These are phyloP conservation scores for Magnusiomyces fungicola DNA, from an alignment of 1,139 yeast genomes.

Conservation along the genomic window DNA sequence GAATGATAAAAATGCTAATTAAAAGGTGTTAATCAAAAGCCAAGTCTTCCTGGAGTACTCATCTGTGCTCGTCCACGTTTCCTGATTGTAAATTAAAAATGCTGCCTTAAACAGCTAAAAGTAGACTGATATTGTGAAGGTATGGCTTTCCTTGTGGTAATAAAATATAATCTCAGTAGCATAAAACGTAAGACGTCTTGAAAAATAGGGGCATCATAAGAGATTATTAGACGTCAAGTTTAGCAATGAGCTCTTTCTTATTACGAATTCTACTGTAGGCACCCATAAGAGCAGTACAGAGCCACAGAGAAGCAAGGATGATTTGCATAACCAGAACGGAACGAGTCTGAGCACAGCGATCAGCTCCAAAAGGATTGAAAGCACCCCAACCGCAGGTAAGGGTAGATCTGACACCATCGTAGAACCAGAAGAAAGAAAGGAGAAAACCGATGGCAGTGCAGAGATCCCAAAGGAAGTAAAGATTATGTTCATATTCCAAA, in stretches of 20 bases:
- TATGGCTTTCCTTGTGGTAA: no score
- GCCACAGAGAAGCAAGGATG: constrained; percentile 26
- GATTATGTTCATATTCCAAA: constrained; percentile 23
- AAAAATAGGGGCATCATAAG: no score
- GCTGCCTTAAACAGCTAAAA: no score
- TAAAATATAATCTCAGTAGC: no score
- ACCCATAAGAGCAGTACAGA: constrained; percentile 22
- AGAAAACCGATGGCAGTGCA: constrained; percentile 25
- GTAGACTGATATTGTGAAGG: no score
- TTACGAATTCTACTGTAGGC: constrained; percentile 14
- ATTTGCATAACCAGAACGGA: constrained; percentile 27
- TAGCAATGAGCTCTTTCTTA: constrained; percentile 2
- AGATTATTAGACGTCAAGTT: no score
- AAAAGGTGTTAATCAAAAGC: no score
- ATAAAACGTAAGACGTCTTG: no score
- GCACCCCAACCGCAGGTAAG: constrained; percentile 28
- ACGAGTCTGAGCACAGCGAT: constrained; percentile 28
- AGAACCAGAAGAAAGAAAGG: constrained; percentile 28
- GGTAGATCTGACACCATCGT: constrained; percentile 19
- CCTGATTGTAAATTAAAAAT: no score
- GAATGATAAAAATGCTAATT: no score
- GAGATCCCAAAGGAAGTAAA: constrained; percentile 27
- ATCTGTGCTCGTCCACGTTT: no score
- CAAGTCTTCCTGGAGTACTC: no score
- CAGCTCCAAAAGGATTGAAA: constrained; percentile 30